These are phyloP conservation scores for Metarhizium album DNA, from an alignment of 2,329 filamentous ascomycete species.

Conservation along the genomic window DNA sequence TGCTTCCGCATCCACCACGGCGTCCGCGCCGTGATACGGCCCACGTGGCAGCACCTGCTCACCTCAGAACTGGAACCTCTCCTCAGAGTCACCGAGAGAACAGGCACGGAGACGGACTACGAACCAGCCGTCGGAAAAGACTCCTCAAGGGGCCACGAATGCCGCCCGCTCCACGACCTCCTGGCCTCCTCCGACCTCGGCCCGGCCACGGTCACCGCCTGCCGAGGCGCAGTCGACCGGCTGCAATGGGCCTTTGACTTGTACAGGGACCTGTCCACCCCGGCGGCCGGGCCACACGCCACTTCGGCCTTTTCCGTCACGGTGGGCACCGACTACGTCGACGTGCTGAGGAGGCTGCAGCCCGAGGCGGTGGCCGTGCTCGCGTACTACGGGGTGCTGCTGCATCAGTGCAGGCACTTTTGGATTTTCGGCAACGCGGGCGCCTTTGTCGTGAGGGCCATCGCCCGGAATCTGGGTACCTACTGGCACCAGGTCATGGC, in stretches of 20 bases:
- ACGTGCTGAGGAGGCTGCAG: constrained; percentile 22
- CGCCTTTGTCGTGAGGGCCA: constrained; percentile 19
- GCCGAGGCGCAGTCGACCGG: constrained; percentile 16
- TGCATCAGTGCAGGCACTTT: constrained; percentile 28
- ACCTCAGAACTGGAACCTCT: constrained; percentile 22
- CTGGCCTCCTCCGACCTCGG: constrained; percentile 22
- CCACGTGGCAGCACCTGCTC: constrained; percentile 24
- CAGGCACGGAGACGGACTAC: constrained; percentile 4
- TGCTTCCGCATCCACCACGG: constrained; percentile 32
- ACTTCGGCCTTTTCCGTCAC: constrained; percentile 22
- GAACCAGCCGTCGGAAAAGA: background rate
- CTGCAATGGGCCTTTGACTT: constrained; percentile 26
- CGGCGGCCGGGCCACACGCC: constrained; percentile 18
- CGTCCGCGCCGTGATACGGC: constrained; percentile 25
- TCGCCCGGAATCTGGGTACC: constrained; percentile 21
- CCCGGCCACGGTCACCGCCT: constrained; percentile 16
- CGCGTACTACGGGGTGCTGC: constrained; percentile 37
- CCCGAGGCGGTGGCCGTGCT: constrained; percentile 35
- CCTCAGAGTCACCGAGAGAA: constrained; percentile 13
- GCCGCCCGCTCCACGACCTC: constrained; percentile 16
- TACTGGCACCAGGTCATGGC: constrained; percentile 22
- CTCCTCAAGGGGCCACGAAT: constrained; percentile 11
- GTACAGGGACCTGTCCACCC: constrained; percentile 14
- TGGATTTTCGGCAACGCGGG: constrained; percentile 35
- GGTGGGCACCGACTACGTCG: constrained; percentile 22